Base-by-base conservation (phyloP, 208 protist genomes). In the Leishmania guyanensis region DNA sequence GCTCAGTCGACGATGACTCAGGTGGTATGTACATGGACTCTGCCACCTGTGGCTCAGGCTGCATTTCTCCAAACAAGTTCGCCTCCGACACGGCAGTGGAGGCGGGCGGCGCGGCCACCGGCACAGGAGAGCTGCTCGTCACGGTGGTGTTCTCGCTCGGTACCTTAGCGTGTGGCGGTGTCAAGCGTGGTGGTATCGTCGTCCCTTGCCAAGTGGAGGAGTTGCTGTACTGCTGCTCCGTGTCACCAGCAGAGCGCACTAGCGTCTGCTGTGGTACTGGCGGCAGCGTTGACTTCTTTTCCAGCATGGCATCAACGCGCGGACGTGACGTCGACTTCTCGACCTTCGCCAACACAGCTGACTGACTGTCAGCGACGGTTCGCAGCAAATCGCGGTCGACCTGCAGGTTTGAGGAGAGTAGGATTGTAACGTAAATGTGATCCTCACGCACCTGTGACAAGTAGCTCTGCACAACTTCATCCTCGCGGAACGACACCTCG, bases 401-500 rank as follows among this genome's bases (percentile, higher is more conserved):
- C 46, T 89, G 77, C 62, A 95, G 74, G 74, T 95, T 91, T 8
- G 90, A 95, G 17, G 89, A 90, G 8, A 97, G 85, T 17, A 97
- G 62, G 6, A 92, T 65, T 60, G 78, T 72, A n/a, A 96, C 82
- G 73, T 94, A 85, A 10, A 69, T n/a, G 79, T 96, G 90, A 76
- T 96, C 92, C 36, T 60, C 60, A 33, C 48, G 70, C 48, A 97
- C 84, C 78, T 92, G 91, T 1, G 84, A 78, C 46, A 80, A 46
- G 80, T 95, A 92, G 29, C 89, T 86, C 39, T 75, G 50, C 66
- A 95, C 83, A 68, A 97, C 86, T 36, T 95, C 92, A 75, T 97
- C 92, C 36, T 71, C 65, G 16, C 64, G 46, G 16, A 94, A 75
- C 10, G 74, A 79, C 46, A 83, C 86, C 17, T 92, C 87, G 14